Base-by-base conservation (phyloP, 192 early-diverging fungal species). In the Coemansia sp. region DNA sequence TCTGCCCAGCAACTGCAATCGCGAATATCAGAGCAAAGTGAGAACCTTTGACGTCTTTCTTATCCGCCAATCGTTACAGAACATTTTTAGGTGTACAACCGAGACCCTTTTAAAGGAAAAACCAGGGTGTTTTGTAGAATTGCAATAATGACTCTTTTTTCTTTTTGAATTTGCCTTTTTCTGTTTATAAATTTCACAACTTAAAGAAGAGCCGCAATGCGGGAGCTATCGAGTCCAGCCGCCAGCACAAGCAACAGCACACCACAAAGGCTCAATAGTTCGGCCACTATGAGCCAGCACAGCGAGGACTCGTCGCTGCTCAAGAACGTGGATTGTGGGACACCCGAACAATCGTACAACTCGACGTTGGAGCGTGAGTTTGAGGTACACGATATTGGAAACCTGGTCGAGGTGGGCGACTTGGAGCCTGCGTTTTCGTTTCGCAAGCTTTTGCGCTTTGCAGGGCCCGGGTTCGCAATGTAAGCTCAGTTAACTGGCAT, bases 381-480 rank as follows among this genome's bases (percentile, higher is more conserved):
- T 56, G 70, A 68, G 34, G 70, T 67, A n/a, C 69, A 77, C 26
- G 74, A 71, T 15, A 68, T 71, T 34, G 79, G 73, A 53, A 55
- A 42, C 51, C 28, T 64, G 46, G 63, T 85, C 8, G 85, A 86
- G 23, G 77, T 77, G 10, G 85, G 84, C 21, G 81, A 73, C n/a
- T 61, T 72, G 21, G 60, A 82, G 54, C 26, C 67, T 0, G 34
- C 54, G 9, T 89, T 87, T 65, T 87, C 85, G 14, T 86, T 84
- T 65, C 63, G 56, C 49, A 89, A 89, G 64, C 70, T 89, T 5
- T 68, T 84, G 65, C 76, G 79, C 21, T 89, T 87, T 70, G 84
- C 83, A 6, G 87, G 87, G 0, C 87, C 87, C 36, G 87, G 87
- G 7, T 82, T 76, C 58, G 68, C 74, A 24, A 82, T 82, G 81